These are phyloP conservation scores for Ogataea minuta DNA, from an alignment of 805 yeast genomes.

Conservation along the genomic window DNA sequence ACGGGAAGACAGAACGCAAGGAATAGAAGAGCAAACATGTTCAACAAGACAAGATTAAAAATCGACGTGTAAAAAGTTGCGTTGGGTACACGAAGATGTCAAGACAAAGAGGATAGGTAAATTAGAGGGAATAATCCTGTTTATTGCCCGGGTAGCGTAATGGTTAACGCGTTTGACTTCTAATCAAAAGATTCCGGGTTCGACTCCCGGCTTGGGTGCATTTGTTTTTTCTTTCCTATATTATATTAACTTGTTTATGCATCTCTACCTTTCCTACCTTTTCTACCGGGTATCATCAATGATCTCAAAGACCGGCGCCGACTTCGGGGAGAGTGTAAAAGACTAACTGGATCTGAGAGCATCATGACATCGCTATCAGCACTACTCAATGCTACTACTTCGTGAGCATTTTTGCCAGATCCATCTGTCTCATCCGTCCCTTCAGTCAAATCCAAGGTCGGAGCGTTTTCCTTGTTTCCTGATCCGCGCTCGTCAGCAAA, in stretches of 20 bases:
- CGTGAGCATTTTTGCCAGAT: no score
- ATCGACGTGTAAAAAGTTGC: conserved; percentile 4
- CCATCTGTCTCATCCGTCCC: no score
- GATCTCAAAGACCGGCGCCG: no score
- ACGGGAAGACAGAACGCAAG: conserved; percentile 3
- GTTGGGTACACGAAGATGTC: background rate
- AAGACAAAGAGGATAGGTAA: no score
- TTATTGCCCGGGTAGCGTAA: conserved; percentile 56
- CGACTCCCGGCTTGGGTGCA: conserved; percentile 51
- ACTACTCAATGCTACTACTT: no score
- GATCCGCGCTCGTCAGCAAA: background rate
- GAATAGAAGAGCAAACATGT: conserved; percentile 8
- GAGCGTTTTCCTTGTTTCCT: background rate
- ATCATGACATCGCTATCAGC: no score
- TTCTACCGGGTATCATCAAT: no score
- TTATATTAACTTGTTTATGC: background rate
- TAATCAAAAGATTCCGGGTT: conserved; percentile 64
- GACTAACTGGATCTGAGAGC: no score
- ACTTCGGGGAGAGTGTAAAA: no score
- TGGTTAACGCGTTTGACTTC: conserved; percentile 68
- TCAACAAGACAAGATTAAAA: background rate
- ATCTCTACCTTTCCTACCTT: background rate
- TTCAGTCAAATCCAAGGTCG: no score
- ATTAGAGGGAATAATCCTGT: no score
- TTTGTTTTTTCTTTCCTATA: conserved; percentile 5